These are phyloP conservation scores for Clarireedia sp. DNA, from an alignment of 2,329 filamentous ascomycete species.

Conservation along the genomic window DNA sequence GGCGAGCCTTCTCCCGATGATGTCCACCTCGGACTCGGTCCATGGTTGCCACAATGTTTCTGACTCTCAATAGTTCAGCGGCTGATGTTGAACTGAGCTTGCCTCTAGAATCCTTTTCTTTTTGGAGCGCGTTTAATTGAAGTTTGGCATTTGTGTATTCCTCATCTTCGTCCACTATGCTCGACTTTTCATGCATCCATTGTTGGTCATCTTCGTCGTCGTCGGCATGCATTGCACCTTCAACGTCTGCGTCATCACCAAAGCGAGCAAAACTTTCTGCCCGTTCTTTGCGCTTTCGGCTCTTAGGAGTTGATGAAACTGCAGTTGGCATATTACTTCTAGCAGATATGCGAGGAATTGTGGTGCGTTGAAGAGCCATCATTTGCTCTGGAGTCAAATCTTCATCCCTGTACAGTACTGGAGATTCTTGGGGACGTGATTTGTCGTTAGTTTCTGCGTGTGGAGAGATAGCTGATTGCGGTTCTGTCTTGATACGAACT, in stretches of 20 bases:
- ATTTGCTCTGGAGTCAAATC: neutral
- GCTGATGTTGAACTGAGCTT: neutral
- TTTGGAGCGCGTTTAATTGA: neutral
- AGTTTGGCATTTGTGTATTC: constrained; percentile 1
- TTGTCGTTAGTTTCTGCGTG: too few relatives aligned
- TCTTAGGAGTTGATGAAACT: neutral
- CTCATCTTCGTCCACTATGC: neutral
- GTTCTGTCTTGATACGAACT: neutral
- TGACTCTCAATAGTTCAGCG: neutral
- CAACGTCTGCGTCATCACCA: constrained; percentile 5
- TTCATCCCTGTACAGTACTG: too few relatives aligned
- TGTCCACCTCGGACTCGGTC: neutral
- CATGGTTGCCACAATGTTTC: neutral
- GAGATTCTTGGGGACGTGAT: too few relatives aligned
- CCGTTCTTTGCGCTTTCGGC: neutral
- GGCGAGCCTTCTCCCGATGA: neutral
- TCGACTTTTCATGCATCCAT: neutral
- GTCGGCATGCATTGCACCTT: neutral
- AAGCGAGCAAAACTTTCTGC: neutral
- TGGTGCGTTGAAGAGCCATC: constrained; percentile 1
- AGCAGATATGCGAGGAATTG: neutral
- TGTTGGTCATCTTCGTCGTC: neutral
- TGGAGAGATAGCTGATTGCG: neutral
- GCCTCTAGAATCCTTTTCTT: neutral
- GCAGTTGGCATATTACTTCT: neutral